A percentile compares a stretch with the other conserved stretches of the same genome.
These are phyloP conservation scores for Termitomyces sp. DNA, from an alignment of 768 basidiomycete species.

Conservation along the genomic window DNA sequence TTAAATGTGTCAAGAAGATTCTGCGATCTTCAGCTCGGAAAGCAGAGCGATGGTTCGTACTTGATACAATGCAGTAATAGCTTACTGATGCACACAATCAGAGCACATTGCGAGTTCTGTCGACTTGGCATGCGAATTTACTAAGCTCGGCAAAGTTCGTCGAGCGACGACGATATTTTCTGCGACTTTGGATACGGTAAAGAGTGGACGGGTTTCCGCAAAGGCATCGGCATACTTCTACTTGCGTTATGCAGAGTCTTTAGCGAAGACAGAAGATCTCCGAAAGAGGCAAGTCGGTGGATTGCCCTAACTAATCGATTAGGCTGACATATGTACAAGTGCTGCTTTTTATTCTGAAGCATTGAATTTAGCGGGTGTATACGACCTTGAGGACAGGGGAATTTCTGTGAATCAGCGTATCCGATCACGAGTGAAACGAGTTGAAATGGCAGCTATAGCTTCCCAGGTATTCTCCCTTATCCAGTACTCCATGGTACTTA, in stretches of 20 bases:
- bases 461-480: constrained; percentile 64
- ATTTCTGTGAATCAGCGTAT: constrained; percentile 53
- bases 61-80: neutral
- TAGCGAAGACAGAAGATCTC: constrained; percentile 56
- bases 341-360: constrained; percentile 59
- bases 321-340: constrained; percentile 22
- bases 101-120: constrained; percentile 61
- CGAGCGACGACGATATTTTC: constrained; percentile 63
- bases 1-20: constrained; percentile 62
- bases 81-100: constrained; percentile 18
- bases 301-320: neutral
- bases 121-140: constrained; percentile 76
- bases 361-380: constrained; percentile 33
- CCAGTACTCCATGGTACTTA: constrained; percentile 55
- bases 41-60: constrained; percentile 40
- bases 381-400: constrained; percentile 40
- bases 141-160: constrained; percentile 67
- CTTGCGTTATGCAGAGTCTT: constrained; percentile 61
- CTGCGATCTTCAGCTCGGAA: constrained; percentile 40
- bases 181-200: constrained; percentile 43
- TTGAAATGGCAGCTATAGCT: constrained; percentile 73
- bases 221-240: constrained; percentile 51
- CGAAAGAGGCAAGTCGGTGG: constrained; percentile 43
- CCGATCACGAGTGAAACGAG: constrained; percentile 44
- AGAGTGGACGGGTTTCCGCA: constrained; percentile 39